phyloP scores from a whole-genome alignment of 1,139 yeast species.

The Tardiomyces blankii region DNA sequence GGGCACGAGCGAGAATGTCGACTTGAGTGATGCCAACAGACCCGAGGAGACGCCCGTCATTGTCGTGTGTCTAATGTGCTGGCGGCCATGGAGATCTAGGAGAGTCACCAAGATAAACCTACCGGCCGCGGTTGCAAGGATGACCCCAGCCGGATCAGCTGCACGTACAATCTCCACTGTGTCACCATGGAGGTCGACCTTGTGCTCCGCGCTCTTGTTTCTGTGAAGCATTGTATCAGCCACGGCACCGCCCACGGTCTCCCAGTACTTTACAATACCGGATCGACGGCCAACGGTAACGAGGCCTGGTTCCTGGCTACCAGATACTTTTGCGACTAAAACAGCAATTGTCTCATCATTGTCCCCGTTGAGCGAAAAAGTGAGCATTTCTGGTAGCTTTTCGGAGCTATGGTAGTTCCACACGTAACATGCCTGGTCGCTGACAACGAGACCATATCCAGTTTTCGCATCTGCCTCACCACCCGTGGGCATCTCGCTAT shows the following conservation, averaged over 20 bases:
- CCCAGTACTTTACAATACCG: conserved; percentile 54
- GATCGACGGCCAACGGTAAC: conserved; percentile 44
- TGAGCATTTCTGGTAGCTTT: conserved; percentile 41
- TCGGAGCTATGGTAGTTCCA: conserved; percentile 64
- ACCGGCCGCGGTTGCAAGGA: conserved; percentile 61
- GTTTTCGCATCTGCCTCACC: conserved; percentile 38
- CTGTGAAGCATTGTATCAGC: conserved; percentile 47
- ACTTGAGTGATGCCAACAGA: conserved; percentile 19
- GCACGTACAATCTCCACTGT: conserved; percentile 45
- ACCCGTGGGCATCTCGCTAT: background rate
- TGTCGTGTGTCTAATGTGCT: conserved; percentile 20
- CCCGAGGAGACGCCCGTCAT: conserved; percentile 24
- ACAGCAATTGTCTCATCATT: conserved; percentile 43
- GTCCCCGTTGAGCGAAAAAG: conserved; percentile 25
- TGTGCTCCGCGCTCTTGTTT: conserved; percentile 25
- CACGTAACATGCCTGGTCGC: conserved; percentile 43
- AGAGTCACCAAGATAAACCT: conserved; percentile 53
- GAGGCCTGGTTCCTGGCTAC: conserved; percentile 57
- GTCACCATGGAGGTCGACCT: conserved; percentile 38
- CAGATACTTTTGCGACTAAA: conserved; percentile 55
- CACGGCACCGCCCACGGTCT: conserved; percentile 56
- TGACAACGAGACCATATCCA: conserved; percentile 43
- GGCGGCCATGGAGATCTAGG: conserved; percentile 60
- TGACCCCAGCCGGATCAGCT: conserved; percentile 67
- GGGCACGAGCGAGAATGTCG: conserved; percentile 19